These are phyloP conservation scores for Aegilops umbellulata DNA, from an alignment of 176 grass and related monocot genomes.

Conservation along the genomic window DNA sequence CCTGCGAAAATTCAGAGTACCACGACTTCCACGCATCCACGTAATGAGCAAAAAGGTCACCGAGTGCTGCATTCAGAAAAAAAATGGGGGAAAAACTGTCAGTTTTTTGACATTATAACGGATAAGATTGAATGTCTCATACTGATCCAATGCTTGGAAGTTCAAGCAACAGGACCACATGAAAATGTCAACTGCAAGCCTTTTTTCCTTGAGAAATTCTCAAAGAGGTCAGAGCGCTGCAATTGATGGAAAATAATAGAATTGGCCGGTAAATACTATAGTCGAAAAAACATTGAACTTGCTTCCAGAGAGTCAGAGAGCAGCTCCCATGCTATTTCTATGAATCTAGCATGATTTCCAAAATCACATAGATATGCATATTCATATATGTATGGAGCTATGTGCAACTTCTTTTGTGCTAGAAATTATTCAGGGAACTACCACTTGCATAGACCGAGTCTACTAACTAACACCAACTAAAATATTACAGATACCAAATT, in stretches of 20 bases:
- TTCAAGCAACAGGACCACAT: background rate
- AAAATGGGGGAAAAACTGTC: constrained; percentile 16
- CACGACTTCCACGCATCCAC: constrained; percentile 88
- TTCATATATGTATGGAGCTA: background rate
- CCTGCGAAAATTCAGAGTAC: constrained; percentile 63
- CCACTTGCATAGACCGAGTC: background rate
- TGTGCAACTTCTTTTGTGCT: background rate
- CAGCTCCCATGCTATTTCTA: background rate
- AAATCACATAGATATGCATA: background rate
- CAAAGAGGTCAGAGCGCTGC: background rate
- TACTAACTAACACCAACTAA: background rate
- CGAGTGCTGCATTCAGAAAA: constrained; percentile 60
- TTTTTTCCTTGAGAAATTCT: background rate
- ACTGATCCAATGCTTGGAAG: background rate
- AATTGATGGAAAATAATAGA: background rate
- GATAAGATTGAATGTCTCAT: background rate
- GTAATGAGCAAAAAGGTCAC: constrained; percentile 81
- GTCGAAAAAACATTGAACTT: background rate
- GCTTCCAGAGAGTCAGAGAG: background rate
- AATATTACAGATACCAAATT: background rate
- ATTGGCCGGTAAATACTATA: background rate
- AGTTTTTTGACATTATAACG: background rate
- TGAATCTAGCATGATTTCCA: background rate
- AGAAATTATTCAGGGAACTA: background rate
- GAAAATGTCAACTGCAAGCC: background rate